phyloP scores from a whole-genome alignment of 768 basidiomycete species.

The Boletus eberwhitei region DNA sequence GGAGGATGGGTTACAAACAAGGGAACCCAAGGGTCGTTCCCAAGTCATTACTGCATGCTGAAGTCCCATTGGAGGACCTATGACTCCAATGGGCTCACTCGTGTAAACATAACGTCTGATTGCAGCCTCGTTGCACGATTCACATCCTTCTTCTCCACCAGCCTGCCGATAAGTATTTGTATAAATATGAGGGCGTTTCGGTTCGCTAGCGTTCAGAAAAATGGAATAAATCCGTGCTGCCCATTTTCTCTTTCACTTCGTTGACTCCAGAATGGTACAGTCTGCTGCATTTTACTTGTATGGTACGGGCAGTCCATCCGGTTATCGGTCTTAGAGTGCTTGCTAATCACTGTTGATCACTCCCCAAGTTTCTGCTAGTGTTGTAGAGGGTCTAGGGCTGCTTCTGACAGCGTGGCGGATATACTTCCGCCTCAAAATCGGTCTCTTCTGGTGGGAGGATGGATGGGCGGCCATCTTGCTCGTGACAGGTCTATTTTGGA shows the following conservation, averaged over 20 bases:
- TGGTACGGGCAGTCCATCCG: background rate
- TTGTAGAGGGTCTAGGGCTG: background rate
- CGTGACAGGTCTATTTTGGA: background rate
- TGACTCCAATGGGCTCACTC: no score
- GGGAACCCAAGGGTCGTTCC: no score
- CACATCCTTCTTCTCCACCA: no score
- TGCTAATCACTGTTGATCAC: background rate
- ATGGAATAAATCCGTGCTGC: no score
- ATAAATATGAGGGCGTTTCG: background rate
- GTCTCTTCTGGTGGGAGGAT: constrained; percentile 16
- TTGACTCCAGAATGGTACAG: background rate
- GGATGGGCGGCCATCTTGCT: constrained; percentile 4
- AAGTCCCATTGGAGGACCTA: no score
- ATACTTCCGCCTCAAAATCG: constrained; percentile 4
- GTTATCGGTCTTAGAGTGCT: background rate
- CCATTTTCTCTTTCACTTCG: background rate
- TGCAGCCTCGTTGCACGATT: no score
- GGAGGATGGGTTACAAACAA: no score
- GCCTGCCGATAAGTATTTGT: background rate
- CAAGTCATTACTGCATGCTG: no score
- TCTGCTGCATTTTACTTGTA: background rate
- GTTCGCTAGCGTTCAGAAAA: background rate
- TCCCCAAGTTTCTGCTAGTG: background rate
- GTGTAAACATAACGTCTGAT: no score
- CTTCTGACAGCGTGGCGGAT: constrained; percentile 2